Conservation (phyloP, 306 rosid genomes). For the Psophocarpus tetragonolobus region DNA sequence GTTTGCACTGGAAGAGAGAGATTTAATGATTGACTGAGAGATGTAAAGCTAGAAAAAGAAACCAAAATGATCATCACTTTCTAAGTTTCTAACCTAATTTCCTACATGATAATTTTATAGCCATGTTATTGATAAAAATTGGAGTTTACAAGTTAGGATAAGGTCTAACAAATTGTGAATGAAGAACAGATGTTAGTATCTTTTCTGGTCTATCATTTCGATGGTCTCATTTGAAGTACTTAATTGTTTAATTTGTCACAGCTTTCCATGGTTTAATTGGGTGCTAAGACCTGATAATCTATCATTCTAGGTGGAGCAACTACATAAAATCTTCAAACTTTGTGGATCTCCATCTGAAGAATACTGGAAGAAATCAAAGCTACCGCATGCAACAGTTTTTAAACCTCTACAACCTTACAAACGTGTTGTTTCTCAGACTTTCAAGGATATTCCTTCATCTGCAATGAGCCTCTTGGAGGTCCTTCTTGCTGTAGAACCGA, state of each 20-base stretch:
- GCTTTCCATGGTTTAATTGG: slow-evolving; percentile 24
- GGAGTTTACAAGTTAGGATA: slow-evolving; percentile 4
- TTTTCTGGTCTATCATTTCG: not conserved
- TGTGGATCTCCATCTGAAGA: slow-evolving; percentile 94
- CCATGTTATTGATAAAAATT: slow-evolving; percentile 24
- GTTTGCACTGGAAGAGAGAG: slow-evolving; percentile 21
- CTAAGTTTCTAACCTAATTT: slow-evolving; percentile 19
- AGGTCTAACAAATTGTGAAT: not conserved
- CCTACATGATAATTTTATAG: slow-evolving; percentile 22
- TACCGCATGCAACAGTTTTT: slow-evolving; percentile 80
- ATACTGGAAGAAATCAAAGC: slow-evolving; percentile 79
- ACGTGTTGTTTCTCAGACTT: slow-evolving; percentile 65
- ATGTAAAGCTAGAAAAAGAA: slow-evolving; percentile 9
- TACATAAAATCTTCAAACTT: slow-evolving; percentile 91
- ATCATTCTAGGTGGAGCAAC: slow-evolving; percentile 76
- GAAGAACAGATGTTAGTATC: slow-evolving; percentile 2
- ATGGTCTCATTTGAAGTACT: slow-evolving; percentile 13
- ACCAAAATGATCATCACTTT: not conserved
- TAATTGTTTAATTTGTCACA: slow-evolving; percentile 3
- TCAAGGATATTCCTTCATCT: slow-evolving; percentile 64
- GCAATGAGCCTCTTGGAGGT: slow-evolving; percentile 64
- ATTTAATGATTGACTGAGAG: slow-evolving; percentile 6
- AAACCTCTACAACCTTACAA: slow-evolving; percentile 85
- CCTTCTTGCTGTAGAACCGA: slow-evolving; percentile 82
- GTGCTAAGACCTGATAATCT: slow-evolving; percentile 26